Conservation (phyloP, 768 basidiomycete genomes). For the Gloeostereum incarnatum region DNA sequence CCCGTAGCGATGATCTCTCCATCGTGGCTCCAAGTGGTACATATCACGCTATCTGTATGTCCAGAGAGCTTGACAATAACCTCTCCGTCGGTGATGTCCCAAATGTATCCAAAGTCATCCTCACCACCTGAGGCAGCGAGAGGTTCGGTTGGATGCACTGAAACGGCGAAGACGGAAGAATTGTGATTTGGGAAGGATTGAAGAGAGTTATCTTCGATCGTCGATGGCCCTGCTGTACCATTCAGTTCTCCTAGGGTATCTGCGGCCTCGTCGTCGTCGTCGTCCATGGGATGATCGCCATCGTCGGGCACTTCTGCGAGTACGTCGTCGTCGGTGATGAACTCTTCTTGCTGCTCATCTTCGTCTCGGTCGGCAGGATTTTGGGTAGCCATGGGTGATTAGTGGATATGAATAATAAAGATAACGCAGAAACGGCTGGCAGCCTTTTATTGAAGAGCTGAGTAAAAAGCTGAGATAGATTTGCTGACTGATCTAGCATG, state of each 20-base stretch:
- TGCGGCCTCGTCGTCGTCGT: slow-evolving; percentile 46
- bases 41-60: slow-evolving; percentile 86
- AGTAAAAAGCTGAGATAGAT: not conserved
- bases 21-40: slow-evolving; percentile 72
- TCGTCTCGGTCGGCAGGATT: slow-evolving; percentile 32
- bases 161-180: slow-evolving; percentile 75
- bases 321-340: slow-evolving; percentile 59
- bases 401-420: slow-evolving; percentile 5
- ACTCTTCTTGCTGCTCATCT: slow-evolving; percentile 46
- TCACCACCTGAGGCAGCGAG: slow-evolving; percentile 91
- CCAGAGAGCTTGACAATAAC: slow-evolving; percentile 80
- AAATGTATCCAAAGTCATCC: slow-evolving; percentile 92
- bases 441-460: not conserved
- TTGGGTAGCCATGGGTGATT: slow-evolving; percentile 19
- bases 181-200: slow-evolving; percentile 62
- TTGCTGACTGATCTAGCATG: not conserved
- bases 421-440: not conserved
- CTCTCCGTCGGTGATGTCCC: slow-evolving; percentile 79
- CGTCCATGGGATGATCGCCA: slow-evolving; percentile 65
- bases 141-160: slow-evolving; percentile 74
- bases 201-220: slow-evolving; percentile 51
- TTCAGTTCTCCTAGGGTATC: slow-evolving; percentile 32
- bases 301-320: slow-evolving; percentile 56
- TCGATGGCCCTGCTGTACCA: slow-evolving; percentile 28
- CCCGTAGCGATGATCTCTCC: slow-evolving; percentile 93